Evolutionary conservation across 2,329 filamentous ascomycete genomes (phyloP), one percentile per base, ranked within the genome.

Genomic region (Rosellinia necatrix): DNA sequence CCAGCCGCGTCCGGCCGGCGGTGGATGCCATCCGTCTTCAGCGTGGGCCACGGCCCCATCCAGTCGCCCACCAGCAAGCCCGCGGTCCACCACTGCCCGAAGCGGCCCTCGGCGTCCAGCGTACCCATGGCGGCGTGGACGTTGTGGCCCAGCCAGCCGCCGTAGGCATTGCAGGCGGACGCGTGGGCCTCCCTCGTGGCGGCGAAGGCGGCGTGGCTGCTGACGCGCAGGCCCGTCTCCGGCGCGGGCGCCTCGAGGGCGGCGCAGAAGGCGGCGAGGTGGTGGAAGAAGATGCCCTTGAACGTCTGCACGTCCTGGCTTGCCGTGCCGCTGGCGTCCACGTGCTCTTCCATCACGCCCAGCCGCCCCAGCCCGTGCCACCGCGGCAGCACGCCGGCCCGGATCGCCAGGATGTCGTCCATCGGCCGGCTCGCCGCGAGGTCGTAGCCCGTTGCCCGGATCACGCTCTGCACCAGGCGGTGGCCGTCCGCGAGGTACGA

Each of bases 241-340:
- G 61, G 62, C 0, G 58, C 7, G 4, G 70, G 72, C 1, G 81
- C 72, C 8, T 76, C 68, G 0, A 96, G 73, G 0, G 85, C 81
- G 4, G 81, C 79, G 71, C 93, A 97, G 70, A 97, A 96, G 1
- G 84, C 75, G 0, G 86, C 82, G 2, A 97, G 77, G 69, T 97
- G 93, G 68, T 96, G 90, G 74, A 96, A 96, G 78, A 92, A 96
- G 53, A 97, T 93, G 24, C 91, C 90, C 72, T 97, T 97, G 82
- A 97, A 97, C 0, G 90, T 92, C 66, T 97, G 92, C 0, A 81
- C 82, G 65, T 97, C 83, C 70, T 97, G 92, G 15, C 85, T 91
- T 71, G 92, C 97, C 37, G 76, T 80, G 3, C 84, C 90, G 15
- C 75, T 76, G 2, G 86, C 83, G 70, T 97, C 93, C 69, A 93